Percentiles rank a stretch among this genome's conserved stretches.
Evolutionary conservation across 1,284 basidiomycete species (phyloP).

Genomic region (Sanghuangporus baumii): DNA sequence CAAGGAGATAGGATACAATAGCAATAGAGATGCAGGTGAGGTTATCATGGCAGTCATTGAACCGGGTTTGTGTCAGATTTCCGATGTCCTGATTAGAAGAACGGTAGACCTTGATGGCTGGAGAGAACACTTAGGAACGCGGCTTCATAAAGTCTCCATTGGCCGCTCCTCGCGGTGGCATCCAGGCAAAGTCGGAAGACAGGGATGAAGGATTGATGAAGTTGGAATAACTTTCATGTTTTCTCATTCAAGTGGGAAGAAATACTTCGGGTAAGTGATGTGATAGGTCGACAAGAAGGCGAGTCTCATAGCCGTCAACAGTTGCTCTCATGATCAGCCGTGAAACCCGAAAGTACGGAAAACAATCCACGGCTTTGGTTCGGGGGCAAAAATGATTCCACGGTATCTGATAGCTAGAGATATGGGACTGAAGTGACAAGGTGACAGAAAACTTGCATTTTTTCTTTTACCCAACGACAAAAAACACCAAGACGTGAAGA

Average conservation of each 20-base stretch:
- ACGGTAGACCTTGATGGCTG: no score
- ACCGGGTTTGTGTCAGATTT: no score
- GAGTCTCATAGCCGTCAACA: conserved; percentile 1
- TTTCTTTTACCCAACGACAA: no score
- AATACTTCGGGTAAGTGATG: background rate
- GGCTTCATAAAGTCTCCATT: no score
- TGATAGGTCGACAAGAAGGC: background rate
- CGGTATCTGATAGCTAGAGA: background rate
- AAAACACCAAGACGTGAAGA: background rate
- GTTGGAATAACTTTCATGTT: background rate
- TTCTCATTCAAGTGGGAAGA: conserved; percentile 8
- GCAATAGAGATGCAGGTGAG: no score
- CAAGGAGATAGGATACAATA: no score
- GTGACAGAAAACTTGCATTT: background rate
- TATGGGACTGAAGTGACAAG: background rate
- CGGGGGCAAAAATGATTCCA: background rate
- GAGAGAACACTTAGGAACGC: no score
- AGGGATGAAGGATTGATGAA: background rate
- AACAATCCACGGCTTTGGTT: conserved; percentile 5
- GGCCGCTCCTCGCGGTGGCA: background rate
- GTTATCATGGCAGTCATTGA: no score
- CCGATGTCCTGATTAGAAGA: no score
- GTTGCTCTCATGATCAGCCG: conserved; percentile 5
- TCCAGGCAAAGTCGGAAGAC: background rate
- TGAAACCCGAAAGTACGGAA: background rate